These are phyloP conservation scores for Eutrema japonicum DNA, from an alignment of 345 rosid species.

Conservation along the genomic window DNA sequence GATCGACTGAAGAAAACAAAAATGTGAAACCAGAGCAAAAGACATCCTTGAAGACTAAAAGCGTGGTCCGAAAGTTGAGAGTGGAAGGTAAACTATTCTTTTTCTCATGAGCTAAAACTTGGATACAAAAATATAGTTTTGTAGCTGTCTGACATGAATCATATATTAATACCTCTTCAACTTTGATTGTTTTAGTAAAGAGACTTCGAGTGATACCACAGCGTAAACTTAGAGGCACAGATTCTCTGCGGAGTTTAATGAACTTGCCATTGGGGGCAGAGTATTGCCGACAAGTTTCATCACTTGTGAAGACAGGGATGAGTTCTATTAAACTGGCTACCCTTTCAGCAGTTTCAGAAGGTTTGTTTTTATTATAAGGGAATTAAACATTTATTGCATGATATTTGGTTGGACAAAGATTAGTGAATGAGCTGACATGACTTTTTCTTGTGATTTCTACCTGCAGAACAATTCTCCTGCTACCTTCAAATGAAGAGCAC, in stretches of 20 bases:
- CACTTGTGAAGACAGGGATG: slow-evolving; percentile 78
- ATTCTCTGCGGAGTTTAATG: slow-evolving; percentile 73
- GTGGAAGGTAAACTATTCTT: slow-evolving; percentile 72
- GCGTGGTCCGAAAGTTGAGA: slow-evolving; percentile 73
- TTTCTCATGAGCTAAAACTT: slow-evolving; percentile 13
- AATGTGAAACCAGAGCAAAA: slow-evolving; percentile 53
- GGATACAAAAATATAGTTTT: neutral
- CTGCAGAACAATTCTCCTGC: slow-evolving; percentile 77
- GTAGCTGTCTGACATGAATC: slow-evolving; percentile 12
- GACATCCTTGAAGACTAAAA: slow-evolving; percentile 58
- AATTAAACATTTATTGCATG: slow-evolving; percentile 1
- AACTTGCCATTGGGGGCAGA: slow-evolving; percentile 79
- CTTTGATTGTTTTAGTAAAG: slow-evolving; percentile 60
- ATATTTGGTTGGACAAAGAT: slow-evolving; percentile 2
- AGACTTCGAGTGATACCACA: slow-evolving; percentile 75
- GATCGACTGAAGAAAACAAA: slow-evolving; percentile 52
- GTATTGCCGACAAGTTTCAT: slow-evolving; percentile 75
- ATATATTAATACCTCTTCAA: slow-evolving; percentile 13
- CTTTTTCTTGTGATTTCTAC: slow-evolving; percentile 19
- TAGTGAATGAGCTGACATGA: slow-evolving; percentile 9
- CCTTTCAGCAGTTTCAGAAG: slow-evolving; percentile 68
- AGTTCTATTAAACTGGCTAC: slow-evolving; percentile 75
- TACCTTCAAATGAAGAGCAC: slow-evolving; percentile 79
- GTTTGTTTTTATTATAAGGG: slow-evolving; percentile 46
- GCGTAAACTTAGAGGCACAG: slow-evolving; percentile 68